Evolutionary conservation across 805 yeast genomes (phyloP).

Genomic region (Priceomyces castillae): DNA sequence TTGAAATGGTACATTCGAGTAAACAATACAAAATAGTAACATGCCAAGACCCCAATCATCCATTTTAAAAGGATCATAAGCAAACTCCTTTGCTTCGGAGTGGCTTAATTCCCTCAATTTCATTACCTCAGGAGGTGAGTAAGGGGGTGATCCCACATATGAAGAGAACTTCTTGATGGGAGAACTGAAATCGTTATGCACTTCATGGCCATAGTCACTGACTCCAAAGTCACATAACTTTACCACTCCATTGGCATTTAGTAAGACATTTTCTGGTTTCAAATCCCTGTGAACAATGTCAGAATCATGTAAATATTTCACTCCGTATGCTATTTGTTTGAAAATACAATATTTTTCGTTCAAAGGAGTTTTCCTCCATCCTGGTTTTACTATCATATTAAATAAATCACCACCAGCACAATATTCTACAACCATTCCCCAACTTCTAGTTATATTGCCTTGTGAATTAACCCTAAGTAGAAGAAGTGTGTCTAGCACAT

Average conservation of each 20-base stretch:
- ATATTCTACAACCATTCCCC: slow-evolving; percentile 73
- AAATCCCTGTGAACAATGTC: slow-evolving; percentile 73
- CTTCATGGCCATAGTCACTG: slow-evolving; percentile 59
- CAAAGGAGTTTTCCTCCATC: slow-evolving; percentile 55
- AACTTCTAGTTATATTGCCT: slow-evolving; percentile 54
- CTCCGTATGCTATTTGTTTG: slow-evolving; percentile 63
- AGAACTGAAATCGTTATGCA: slow-evolving; percentile 47
- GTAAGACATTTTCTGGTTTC: slow-evolving; percentile 69
- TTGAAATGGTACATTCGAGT: slow-evolving; percentile 59
- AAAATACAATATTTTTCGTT: slow-evolving; percentile 62
- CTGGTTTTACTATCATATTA: slow-evolving; percentile 50
- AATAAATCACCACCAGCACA: slow-evolving; percentile 64
- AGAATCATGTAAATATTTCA: slow-evolving; percentile 58
- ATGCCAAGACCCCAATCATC: slow-evolving; percentile 77
- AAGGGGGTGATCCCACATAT: slow-evolving; percentile 78
- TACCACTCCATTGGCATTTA: slow-evolving; percentile 58
- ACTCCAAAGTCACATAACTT: slow-evolving; percentile 79
- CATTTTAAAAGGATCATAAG: slow-evolving; percentile 64
- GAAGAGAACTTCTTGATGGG: slow-evolving; percentile 40
- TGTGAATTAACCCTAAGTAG: slow-evolving; percentile 58
- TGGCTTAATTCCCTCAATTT: slow-evolving; percentile 37
- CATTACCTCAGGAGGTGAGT: slow-evolving; percentile 76
- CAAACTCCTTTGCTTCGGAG: slow-evolving; percentile 34
- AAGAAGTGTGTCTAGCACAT: slow-evolving; percentile 55
- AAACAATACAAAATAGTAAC: slow-evolving; percentile 57